Evolutionary conservation across 2,329 filamentous ascomycete genomes (phyloP).

Genomic region (Aureobasidium subglaciale): DNA sequence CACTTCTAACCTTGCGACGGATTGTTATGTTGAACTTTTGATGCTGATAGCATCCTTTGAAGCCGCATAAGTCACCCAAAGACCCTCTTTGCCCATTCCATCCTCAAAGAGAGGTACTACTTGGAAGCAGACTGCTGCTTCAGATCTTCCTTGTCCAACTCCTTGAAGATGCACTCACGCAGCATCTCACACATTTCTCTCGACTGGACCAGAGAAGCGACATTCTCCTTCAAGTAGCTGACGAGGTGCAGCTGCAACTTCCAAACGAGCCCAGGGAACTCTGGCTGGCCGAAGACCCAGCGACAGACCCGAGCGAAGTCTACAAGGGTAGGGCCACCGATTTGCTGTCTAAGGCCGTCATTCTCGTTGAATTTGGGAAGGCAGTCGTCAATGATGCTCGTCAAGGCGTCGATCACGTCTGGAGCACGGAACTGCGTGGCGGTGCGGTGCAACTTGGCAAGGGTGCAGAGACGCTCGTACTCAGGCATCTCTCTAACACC

Average conservation of each 20-base stretch:
- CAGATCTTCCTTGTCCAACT: neutral
- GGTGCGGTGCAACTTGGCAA: conserved; percentile 1
- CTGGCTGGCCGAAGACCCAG: conserved; percentile 4
- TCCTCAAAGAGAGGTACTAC: too few species aligned
- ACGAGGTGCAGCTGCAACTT: neutral
- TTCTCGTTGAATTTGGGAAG: neutral
- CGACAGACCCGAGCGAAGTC: neutral
- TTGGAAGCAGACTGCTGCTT: neutral
- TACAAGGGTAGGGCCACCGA: neutral
- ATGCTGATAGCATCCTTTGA: too few species aligned
- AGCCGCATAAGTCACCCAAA: too few species aligned
- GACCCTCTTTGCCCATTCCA: too few species aligned
- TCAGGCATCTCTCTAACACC: neutral
- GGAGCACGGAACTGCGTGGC: conserved; percentile 1
- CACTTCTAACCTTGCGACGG: too few species aligned
- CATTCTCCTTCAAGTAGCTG: neutral
- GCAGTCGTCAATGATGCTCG: neutral
- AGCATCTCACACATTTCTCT: conserved; percentile 5
- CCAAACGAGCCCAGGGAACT: neutral
- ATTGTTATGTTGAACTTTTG: too few species aligned
- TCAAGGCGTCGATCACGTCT: neutral
- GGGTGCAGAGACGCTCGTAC: neutral
- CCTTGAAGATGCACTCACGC: neutral
- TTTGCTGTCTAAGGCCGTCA: neutral
- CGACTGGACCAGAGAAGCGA: neutral